Base-by-base conservation (phyloP, 2,329 filamentous ascomycete species). In the Colletotrichum sojae region DNA sequence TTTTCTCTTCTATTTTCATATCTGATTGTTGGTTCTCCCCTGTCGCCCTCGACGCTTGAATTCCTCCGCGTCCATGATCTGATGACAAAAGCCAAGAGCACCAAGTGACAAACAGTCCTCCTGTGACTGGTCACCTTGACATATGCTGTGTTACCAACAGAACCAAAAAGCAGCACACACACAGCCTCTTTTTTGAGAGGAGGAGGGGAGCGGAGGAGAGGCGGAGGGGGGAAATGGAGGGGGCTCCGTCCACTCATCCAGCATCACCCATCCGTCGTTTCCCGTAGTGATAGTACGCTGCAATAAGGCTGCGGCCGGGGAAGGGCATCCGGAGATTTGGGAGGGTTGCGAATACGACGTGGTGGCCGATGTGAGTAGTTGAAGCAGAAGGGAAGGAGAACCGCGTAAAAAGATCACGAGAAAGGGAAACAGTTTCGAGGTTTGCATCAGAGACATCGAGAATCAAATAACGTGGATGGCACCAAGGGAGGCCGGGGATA, bases 111-210 rank as follows among this genome's bases (percentile, higher is more conserved):
- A 68, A 58, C 48, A 58, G 27, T 10, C 27, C 22, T 39, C 13
- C n/a, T 53, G 18, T 64, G 65, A 68, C 65, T 64, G 53, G 65
- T 64, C 60, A 53, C 16, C 13, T 49, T 45, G 13, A 31, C 4
- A 12, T 9, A 25, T 22, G n/a, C 16, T 43, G 45, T 53, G 59
- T 62, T 22, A 62, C 49, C 15, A 31, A 31, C 27, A 31, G 27
- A 31, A 31, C 27, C 27, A 31, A 31, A 31, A 31, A 31, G 9
- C 27, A 31, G 22, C 22, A 31, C 27, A 31, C 27, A 31, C 27
- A 31, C 27, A 31, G 27, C 27, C 27, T 31, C 27, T 31, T 31
- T 31, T 31, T 31, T 31, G 6, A 6, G 6, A 8, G 8, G 27
- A 8, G 8, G 27, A 8, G 27, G 27, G 27, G 8, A 8, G 27